phyloP scores from a whole-genome alignment of 306 rosid species.

The Medicago truncatula region DNA sequence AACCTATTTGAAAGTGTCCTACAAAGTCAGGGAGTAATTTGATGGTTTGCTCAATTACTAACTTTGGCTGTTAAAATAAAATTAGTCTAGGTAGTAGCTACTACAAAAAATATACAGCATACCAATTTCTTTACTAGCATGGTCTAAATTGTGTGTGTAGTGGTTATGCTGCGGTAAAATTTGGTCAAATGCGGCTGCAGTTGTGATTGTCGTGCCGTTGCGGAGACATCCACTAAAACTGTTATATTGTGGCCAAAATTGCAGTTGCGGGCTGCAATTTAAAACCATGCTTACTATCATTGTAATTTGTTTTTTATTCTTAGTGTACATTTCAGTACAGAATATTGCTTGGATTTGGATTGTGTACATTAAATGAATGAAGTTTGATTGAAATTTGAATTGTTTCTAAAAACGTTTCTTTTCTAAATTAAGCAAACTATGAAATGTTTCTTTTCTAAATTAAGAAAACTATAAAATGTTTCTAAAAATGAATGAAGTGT shows the following conservation, averaged over 20 bases:
- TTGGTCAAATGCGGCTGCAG: neutral
- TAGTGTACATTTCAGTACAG: constrained; percentile 4
- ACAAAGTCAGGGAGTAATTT: too few relatives aligned
- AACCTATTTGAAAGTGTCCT: too few relatives aligned
- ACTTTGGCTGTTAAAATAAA: too few relatives aligned
- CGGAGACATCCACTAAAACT: neutral
- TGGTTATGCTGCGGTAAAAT: neutral
- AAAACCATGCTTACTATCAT: neutral
- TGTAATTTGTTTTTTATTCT: neutral
- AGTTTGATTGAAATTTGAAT: too few relatives aligned
- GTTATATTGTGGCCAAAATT: neutral
- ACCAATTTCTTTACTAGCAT: neutral
- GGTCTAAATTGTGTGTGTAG: neutral
- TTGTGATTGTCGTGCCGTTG: neutral
- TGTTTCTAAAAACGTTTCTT: too few relatives aligned
- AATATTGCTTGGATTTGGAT: constrained; percentile 5
- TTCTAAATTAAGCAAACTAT: too few relatives aligned
- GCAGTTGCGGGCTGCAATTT: neutral
- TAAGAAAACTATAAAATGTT: too few relatives aligned
- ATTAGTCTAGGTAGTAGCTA: neutral
- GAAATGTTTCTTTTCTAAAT: too few relatives aligned
- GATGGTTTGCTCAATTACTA: too few relatives aligned
- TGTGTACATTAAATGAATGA: neutral
- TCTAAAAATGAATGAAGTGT: too few relatives aligned
- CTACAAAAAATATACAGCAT: neutral